These are phyloP conservation scores for Paramecium sexaurelia DNA, from an alignment of 73 alveolate species.

Conservation along the genomic window DNA sequence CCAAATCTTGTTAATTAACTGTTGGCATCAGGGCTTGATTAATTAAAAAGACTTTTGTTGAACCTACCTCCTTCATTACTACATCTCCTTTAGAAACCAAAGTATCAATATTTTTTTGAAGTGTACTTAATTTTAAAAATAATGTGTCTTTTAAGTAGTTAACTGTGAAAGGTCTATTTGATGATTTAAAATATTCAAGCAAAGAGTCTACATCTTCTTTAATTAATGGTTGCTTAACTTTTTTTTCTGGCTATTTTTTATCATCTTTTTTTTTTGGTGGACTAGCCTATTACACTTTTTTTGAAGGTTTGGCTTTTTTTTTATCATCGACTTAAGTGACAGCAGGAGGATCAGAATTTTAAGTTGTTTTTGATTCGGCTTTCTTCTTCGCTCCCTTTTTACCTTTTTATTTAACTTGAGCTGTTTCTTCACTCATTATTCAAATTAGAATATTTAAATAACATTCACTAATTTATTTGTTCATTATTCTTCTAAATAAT, in stretches of 20 bases:
- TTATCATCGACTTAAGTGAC: neutral
- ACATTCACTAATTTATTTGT: neutral
- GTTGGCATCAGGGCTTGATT: slow-evolving; percentile 23
- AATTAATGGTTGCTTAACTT: slow-evolving; percentile 20
- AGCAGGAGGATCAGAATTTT: neutral
- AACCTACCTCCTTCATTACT: slow-evolving; percentile 36
- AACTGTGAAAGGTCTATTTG: slow-evolving; percentile 34
- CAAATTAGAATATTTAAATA: neutral
- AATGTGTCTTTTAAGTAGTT: slow-evolving; percentile 44
- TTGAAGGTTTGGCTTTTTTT: neutral
- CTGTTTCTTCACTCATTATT: slow-evolving; percentile 26
- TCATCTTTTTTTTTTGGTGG: slow-evolving; percentile 29
- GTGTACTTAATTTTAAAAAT: neutral
- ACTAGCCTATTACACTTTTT: neutral
- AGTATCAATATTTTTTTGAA: slow-evolving; percentile 10
- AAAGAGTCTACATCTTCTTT: slow-evolving; percentile 36
- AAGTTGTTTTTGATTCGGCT: slow-evolving; percentile 32
- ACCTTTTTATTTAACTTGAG: neutral
- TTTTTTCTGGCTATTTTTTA: neutral
- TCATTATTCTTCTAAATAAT: neutral
- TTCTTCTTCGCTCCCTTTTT: neutral
- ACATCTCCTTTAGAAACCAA: slow-evolving; percentile 26
- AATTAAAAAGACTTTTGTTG: slow-evolving; percentile 45
- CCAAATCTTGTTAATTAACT: neutral
- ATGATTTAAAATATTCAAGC: slow-evolving; percentile 20